Evolutionary conservation across 164 flowering plant genomes (phyloP).

Genomic region (Chimonanthus salicifolius): DNA sequence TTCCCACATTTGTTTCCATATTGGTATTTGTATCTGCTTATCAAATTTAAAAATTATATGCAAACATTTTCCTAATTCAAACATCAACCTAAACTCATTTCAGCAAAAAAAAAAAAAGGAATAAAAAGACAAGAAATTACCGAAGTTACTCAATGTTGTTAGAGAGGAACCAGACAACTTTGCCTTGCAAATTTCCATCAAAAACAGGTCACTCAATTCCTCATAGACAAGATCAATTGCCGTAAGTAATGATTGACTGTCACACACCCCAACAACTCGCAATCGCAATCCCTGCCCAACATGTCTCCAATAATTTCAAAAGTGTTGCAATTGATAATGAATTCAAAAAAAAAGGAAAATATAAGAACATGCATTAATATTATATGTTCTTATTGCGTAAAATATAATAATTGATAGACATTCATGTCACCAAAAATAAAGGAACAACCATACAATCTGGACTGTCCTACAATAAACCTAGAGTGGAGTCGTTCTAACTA

Average conservation of each 20-base stretch:
- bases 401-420: neutral
- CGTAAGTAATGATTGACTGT: conserved; percentile 51
- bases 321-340: neutral
- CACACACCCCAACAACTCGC: conserved; percentile 71
- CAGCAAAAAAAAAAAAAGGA: no score
- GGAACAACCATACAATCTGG: neutral
- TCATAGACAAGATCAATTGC: conserved; percentile 29
- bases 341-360: neutral
- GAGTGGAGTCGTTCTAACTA: neutral
- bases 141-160: conserved; percentile 26
- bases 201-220: conserved; percentile 43
- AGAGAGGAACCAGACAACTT: conserved; percentile 54
- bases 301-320: conserved; percentile 3
- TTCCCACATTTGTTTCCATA: no score
- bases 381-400: neutral
- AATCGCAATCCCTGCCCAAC: conserved; percentile 56
- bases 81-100: no score
- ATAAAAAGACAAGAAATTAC: conserved; percentile 22
- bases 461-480: neutral
- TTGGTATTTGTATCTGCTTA: no score
- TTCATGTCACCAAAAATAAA: neutral
- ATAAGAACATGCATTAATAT: neutral
- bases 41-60: no score
- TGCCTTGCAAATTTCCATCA: conserved; percentile 45
- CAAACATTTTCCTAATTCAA: no score